Conservation (phyloP, 257 asterid species). For the Solanum virginianum region DNA sequence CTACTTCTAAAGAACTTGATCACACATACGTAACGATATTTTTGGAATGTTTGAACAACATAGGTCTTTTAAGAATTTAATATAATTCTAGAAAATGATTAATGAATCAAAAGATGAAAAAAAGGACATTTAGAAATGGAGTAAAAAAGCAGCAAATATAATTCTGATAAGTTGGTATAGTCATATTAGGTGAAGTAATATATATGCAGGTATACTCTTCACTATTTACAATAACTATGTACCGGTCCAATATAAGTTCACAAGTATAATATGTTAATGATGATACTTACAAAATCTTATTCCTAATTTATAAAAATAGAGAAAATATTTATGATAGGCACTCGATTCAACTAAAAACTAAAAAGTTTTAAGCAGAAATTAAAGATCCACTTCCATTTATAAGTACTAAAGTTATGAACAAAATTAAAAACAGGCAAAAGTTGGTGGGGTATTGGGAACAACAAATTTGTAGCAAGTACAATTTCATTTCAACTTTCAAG, state of each 20-base stretch:
- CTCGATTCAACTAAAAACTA: background rate
- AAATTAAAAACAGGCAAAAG: background rate
- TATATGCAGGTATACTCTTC: background rate
- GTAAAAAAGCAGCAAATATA: background rate
- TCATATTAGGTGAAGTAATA: background rate
- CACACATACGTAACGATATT: background rate
- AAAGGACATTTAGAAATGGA: background rate
- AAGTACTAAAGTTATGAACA: background rate
- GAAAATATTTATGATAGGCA: rapidly evolving
- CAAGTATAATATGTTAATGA: background rate
- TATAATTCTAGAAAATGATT: background rate
- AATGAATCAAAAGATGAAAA: background rate
- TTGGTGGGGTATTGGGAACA: background rate
- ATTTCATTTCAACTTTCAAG: background rate
- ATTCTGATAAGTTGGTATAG: background rate
- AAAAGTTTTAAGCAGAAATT: background rate
- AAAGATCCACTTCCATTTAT: background rate
- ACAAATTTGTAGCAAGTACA: background rate
- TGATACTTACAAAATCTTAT: background rate
- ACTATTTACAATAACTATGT: background rate
- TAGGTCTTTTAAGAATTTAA: background rate
- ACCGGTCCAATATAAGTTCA: background rate
- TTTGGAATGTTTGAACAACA: background rate
- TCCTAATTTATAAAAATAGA: background rate
- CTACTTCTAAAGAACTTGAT: background rate